Evolutionary conservation across 140 eudicot species (phyloP), one percentile per base, ranked within the genome.

Genomic region (Bidens hawaiensis): DNA sequence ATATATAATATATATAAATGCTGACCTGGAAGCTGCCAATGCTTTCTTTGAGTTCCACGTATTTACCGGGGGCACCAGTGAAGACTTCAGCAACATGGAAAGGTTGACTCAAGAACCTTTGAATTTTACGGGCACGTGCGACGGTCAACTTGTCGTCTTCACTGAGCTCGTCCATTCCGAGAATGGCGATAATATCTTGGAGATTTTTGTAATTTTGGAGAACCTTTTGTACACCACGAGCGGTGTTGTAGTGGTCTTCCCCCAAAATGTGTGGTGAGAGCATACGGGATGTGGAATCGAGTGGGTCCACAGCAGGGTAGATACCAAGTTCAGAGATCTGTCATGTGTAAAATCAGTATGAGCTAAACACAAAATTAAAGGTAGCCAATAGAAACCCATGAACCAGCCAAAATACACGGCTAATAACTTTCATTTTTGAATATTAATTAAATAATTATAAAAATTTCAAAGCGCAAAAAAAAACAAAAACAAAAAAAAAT

Each of bases 1-100:
- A n/a, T n/a, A n/a, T n/a, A n/a, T n/a, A n/a, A n/a, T n/a, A n/a
- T n/a, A n/a, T n/a, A n/a, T n/a, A n/a, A n/a, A n/a, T n/a, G 26
- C 62, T 66, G 52, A 85, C 94, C 94, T 85, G 94, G 79, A 84
- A 84, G 60, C 94, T 84, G 67, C 64, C 77, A 7, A 84, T 75
- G 85, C 94, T 84, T 60, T 84, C 94, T 72, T 81, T 85, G 58
- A 85, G 77, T 51, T 85, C 94, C 33, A 85, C 94, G 12, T 85
- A 85, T 68, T 85, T 85, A 45, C 94, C 94, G n/a, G 94, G 94
- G 25, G 94, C 94, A 62, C 94, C 94, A 11, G 94, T 85, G 83
- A 85, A 85, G 5, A 85, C 94, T 58, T 85, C 94, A 16, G 94
- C 94, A 78, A 85, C 94, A 76, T 85, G 94, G 83, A 85, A 85